These are phyloP conservation scores for Chlamydomonas urium DNA, from an alignment of 139 green algal genomes.

Conservation along the genomic window DNA sequence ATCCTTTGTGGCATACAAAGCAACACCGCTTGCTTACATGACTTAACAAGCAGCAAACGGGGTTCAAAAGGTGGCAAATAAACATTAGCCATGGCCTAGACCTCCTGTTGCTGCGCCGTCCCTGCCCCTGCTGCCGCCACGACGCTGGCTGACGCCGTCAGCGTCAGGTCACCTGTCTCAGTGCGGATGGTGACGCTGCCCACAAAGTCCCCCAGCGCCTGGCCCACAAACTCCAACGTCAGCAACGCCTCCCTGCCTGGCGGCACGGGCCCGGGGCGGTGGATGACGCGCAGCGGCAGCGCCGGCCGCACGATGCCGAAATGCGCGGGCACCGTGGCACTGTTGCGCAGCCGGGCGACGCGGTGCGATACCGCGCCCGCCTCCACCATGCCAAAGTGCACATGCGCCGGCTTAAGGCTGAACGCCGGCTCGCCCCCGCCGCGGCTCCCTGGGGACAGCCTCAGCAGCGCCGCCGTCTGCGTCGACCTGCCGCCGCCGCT, in stretches of 20 bases:
- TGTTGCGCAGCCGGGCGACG: slow-evolving; percentile 47
- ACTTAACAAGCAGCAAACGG: no score
- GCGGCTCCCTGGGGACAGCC: neutral
- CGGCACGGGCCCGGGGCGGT: slow-evolving; percentile 47
- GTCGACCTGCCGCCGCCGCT: no score
- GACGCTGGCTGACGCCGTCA: slow-evolving; percentile 55
- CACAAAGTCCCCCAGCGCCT: slow-evolving; percentile 46
- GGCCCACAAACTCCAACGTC: slow-evolving; percentile 53
- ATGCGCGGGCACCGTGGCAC: slow-evolving; percentile 41
- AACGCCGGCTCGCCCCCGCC: slow-evolving; percentile 45
- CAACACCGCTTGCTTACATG: no score
- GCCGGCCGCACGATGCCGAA: slow-evolving; percentile 37
- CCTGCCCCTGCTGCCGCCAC: no score
- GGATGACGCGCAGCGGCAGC: slow-evolving; percentile 45
- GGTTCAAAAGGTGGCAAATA: no score
- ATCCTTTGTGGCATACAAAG: no score
- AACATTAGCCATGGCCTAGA: no score
- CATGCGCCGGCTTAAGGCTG: slow-evolving; percentile 43
- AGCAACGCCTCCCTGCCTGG: slow-evolving; percentile 53
- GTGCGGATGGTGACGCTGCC: slow-evolving; percentile 46
- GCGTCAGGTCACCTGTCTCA: slow-evolving; percentile 51
- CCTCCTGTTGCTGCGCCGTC: no score
- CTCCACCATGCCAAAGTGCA: slow-evolving; percentile 57
- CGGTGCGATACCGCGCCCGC: slow-evolving; percentile 39
- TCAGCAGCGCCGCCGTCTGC: no score